Conservation (phyloP, 2,329 filamentous ascomycete species). For the Aureobasidium subglaciale region DNA sequence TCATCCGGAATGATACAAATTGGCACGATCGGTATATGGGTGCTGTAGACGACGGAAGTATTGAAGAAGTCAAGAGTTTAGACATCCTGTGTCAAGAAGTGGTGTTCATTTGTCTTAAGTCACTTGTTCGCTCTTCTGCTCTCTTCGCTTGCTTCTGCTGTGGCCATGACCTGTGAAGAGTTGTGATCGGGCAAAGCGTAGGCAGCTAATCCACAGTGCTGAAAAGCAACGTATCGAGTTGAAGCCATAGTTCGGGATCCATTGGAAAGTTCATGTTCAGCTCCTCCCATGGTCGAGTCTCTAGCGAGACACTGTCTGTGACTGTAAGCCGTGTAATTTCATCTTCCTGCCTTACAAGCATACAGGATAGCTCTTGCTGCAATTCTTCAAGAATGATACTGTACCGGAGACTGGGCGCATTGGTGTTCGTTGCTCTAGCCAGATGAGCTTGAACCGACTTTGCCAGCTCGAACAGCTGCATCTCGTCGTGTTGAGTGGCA, state of each 20-base stretch:
- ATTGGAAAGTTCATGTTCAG: not conserved
- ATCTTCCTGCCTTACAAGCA: not conserved
- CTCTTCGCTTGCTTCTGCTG: too few species aligned
- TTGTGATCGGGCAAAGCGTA: too few species aligned
- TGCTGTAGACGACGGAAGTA: too few species aligned
- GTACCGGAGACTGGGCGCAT: not conserved
- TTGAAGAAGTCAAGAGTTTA: too few species aligned
- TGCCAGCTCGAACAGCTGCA: not conserved
- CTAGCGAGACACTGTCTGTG: not conserved
- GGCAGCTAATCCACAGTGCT: not conserved
- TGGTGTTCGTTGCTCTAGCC: not conserved
- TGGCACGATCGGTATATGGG: too few species aligned
- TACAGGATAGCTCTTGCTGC: not conserved
- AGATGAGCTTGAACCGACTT: conserved; percentile 10
- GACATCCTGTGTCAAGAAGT: too few species aligned
- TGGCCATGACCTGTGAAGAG: too few species aligned
- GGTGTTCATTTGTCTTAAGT: too few species aligned
- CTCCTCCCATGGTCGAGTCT: not conserved
- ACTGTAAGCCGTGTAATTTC: not conserved
- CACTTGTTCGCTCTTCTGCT: too few species aligned
- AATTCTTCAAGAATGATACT: conserved; percentile 14
- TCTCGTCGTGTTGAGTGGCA: not conserved
- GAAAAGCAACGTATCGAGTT: not conserved
- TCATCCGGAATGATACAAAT: too few species aligned
- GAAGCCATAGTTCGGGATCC: not conserved